A percentile compares a stretch with the other conserved stretches of the same genome.
phyloP scores from a whole-genome alignment of 2,329 filamentous ascomycete species.

The Fusarium aywerte region DNA sequence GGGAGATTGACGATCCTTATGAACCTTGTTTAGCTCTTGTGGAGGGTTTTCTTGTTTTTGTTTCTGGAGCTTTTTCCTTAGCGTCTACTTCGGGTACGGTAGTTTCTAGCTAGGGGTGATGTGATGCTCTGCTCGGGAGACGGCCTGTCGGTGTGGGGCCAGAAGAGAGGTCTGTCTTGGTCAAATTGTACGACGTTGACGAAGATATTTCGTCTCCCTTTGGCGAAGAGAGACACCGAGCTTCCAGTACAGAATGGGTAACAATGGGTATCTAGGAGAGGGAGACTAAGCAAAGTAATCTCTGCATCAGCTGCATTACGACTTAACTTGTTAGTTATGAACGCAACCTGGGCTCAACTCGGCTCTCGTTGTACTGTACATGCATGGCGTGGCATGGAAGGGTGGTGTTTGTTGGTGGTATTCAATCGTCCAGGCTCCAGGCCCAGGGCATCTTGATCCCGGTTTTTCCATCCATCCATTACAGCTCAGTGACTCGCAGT shows the following conservation, averaged over 20 bases:
- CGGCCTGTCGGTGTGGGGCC: slow-evolving; percentile 28
- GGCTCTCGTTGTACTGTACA: background rate
- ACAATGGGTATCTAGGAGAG: background rate
- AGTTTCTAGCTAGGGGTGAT: slow-evolving; percentile 26
- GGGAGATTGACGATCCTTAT: slow-evolving; percentile 32
- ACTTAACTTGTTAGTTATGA: slow-evolving; percentile 15
- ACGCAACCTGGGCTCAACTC: background rate
- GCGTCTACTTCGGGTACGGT: slow-evolving; percentile 10
- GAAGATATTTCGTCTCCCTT: slow-evolving; percentile 19
- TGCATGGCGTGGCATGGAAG: background rate
- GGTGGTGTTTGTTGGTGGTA: background rate
- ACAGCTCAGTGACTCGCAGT: background rate
- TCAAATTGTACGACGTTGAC: slow-evolving; percentile 9
- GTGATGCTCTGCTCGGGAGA: slow-evolving; percentile 30
- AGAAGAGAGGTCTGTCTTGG: slow-evolving; percentile 26
- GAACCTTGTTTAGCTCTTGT: slow-evolving; percentile 25
- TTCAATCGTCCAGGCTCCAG: background rate
- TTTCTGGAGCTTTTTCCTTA: slow-evolving; percentile 32
- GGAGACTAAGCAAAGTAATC: background rate
- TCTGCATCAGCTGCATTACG: slow-evolving; percentile 1
- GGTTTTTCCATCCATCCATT: slow-evolving; percentile 7
- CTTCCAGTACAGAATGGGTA: background rate
- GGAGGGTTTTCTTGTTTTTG: slow-evolving; percentile 33
- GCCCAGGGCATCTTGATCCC: slow-evolving; percentile 7
- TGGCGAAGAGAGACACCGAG: slow-evolving; percentile 8